Percentiles rank a stretch among this genome's conserved stretches.
Evolutionary conservation across 495 filamentous ascomycete genomes (phyloP).

Genomic region (Hypoxylon lienhwacheense): DNA sequence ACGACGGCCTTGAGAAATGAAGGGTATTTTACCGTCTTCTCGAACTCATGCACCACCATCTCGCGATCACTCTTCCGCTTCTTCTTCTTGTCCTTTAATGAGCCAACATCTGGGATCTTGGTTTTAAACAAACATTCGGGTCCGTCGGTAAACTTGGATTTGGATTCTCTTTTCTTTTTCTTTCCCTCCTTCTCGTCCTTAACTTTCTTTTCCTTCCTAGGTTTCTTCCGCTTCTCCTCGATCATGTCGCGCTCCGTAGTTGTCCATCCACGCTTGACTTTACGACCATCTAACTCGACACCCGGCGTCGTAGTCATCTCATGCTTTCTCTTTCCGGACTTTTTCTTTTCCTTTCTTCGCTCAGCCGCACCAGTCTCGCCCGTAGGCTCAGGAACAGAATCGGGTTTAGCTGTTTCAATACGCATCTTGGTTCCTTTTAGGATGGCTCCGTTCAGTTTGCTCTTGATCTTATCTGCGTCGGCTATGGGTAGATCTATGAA

Average conservation of each 20-base stretch:
- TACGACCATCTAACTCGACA: constrained; percentile 70
- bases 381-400: constrained; percentile 40
- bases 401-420: constrained; percentile 74
- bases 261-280: constrained; percentile 91
- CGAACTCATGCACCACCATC: constrained; percentile 77
- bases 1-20: constrained; percentile 66
- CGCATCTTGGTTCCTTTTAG: constrained; percentile 83
- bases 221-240: constrained; percentile 48
- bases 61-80: constrained; percentile 55
- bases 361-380: constrained; percentile 40
- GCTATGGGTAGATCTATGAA: constrained; percentile 78
- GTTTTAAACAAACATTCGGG: constrained; percentile 81
- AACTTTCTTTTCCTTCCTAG: constrained; percentile 34
- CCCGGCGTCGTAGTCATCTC: constrained; percentile 67
- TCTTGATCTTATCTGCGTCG: constrained; percentile 85
- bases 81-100: constrained; percentile 55
- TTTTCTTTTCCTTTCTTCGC: constrained; percentile 46
- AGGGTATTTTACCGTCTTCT: constrained; percentile 73
- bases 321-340: constrained; percentile 64
- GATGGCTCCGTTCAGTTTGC: constrained; percentile 88
- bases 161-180: constrained; percentile 56
- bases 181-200: constrained; percentile 48
- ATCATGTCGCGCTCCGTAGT: constrained; percentile 59
- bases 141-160: constrained; percentile 77
- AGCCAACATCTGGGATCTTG: constrained; percentile 58